Evolutionary conservation across 768 basidiomycete species (phyloP).

Genomic region (Suillus alpinus): DNA sequence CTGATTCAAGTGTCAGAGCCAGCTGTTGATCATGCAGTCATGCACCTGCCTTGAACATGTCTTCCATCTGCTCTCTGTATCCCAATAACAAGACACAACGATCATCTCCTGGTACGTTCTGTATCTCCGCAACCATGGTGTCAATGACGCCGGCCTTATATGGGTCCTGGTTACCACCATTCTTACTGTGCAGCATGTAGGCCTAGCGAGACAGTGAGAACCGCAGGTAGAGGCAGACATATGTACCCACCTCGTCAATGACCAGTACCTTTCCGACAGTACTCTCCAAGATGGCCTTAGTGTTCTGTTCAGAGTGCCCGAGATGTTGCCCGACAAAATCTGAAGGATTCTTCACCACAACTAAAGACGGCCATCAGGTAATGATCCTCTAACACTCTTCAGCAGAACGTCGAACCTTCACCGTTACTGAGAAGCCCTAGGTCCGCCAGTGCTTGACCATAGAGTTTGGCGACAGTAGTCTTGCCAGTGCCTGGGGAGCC

Average conservation of each 20-base stretch:
- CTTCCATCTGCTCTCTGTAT: conserved; percentile 63
- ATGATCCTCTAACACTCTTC: background rate
- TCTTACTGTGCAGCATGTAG: conserved; percentile 57
- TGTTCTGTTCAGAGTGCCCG: conserved; percentile 63
- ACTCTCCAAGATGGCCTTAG: conserved; percentile 58
- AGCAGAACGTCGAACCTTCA: conserved; percentile 45
- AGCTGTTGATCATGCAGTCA: background rate
- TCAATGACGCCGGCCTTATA: conserved; percentile 72
- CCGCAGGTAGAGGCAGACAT: conserved; percentile 4
- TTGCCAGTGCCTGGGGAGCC: conserved; percentile 69
- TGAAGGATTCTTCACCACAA: conserved; percentile 64
- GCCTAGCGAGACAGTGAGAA: conserved; percentile 40
- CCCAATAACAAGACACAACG: conserved; percentile 65
- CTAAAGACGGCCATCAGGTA: conserved; percentile 28
- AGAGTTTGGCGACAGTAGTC: conserved; percentile 60
- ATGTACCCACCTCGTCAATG: conserved; percentile 56
- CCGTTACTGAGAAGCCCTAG: conserved; percentile 58
- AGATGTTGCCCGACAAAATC: conserved; percentile 60
- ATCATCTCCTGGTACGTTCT: conserved; percentile 67
- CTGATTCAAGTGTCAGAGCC: conserved; percentile 29
- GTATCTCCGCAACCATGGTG: conserved; percentile 72
- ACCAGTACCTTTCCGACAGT: conserved; percentile 65
- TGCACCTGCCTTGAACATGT: conserved; percentile 65
- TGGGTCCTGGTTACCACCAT: conserved; percentile 37
- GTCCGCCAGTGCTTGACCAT: conserved; percentile 56